These are phyloP conservation scores for Penicillium cataractarum DNA, from an alignment of 495 filamentous ascomycete genomes.

Conservation along the genomic window DNA sequence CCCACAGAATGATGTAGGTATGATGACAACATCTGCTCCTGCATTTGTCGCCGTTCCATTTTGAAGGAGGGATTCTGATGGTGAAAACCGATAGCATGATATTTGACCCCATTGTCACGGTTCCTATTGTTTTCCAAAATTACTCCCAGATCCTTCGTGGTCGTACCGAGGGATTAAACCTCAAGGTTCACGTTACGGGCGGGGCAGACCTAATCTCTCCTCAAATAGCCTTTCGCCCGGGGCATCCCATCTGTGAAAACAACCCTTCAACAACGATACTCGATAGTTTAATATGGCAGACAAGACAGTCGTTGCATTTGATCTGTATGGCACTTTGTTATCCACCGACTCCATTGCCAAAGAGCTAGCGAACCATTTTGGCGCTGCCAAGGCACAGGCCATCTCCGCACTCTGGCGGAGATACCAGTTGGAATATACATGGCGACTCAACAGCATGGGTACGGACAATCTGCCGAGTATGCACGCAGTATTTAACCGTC, in stretches of 20 bases:
- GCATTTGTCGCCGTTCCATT: background rate
- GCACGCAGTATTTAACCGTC: background rate
- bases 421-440: constrained; percentile 81
- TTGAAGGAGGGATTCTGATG: background rate
- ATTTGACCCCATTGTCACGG: background rate
- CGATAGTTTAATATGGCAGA: constrained; percentile 18
- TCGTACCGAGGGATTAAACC: background rate
- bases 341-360: constrained; percentile 68
- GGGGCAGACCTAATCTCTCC: background rate
- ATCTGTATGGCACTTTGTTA: constrained; percentile 75
- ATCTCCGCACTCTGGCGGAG: constrained; percentile 62
- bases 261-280: background rate
- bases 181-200: background rate
- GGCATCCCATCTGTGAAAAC: background rate
- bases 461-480: constrained; percentile 11
- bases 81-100: background rate
- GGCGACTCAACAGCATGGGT: constrained; percentile 83
- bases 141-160: background rate
- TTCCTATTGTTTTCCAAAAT: background rate
- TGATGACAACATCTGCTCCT: background rate
- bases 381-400: constrained; percentile 54
- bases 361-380: constrained; percentile 53
- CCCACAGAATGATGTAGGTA: background rate
- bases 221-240: background rate
- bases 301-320: constrained; percentile 64